These are phyloP conservation scores for Komagataella pastoris DNA, from an alignment of 805 yeast genomes.

Conservation along the genomic window DNA sequence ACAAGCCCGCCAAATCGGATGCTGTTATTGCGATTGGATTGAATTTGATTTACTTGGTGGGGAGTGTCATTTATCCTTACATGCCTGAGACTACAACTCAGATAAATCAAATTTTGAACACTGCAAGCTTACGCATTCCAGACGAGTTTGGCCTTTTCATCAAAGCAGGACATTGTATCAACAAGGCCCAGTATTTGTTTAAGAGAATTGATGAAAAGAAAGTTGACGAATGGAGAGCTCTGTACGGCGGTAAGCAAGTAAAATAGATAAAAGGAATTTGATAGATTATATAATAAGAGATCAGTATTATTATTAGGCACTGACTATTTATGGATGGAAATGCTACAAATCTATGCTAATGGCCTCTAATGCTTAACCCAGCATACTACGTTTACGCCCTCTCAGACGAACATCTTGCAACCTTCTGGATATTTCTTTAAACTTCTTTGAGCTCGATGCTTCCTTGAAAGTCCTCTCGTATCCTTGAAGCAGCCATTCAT, in stretches of 20 bases:
- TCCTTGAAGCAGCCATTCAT: conserved; percentile 61
- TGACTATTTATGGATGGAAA: not conserved
- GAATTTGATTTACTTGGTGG: conserved; percentile 76
- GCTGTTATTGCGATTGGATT: conserved; percentile 89
- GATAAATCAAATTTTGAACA: conserved; percentile 71
- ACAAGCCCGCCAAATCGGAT: conserved; percentile 69
- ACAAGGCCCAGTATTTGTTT: conserved; percentile 85
- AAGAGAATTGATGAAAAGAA: conserved; percentile 83
- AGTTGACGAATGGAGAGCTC: conserved; percentile 74
- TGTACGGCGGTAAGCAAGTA: conserved; percentile 68
- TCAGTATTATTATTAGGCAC: not conserved
- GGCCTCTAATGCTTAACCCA: conserved; percentile 34
- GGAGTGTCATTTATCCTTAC: conserved; percentile 73
- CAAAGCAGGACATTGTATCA: conserved; percentile 73
- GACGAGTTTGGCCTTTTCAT: conserved; percentile 61
- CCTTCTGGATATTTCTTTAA: conserved; percentile 43
- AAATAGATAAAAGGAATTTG: not conserved
- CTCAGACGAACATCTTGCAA: conserved; percentile 78
- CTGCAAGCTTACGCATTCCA: conserved; percentile 67
- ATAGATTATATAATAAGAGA: not conserved
- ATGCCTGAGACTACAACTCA: conserved; percentile 74
- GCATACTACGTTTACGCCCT: conserved; percentile 92
- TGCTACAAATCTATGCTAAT: too few relatives aligned
- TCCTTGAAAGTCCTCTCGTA: conserved; percentile 30
- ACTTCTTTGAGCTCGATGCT: conserved; percentile 20